Base-by-base conservation (phyloP, 2,329 filamentous ascomycete species). In the Ascochyta viciae-villosae region DNA sequence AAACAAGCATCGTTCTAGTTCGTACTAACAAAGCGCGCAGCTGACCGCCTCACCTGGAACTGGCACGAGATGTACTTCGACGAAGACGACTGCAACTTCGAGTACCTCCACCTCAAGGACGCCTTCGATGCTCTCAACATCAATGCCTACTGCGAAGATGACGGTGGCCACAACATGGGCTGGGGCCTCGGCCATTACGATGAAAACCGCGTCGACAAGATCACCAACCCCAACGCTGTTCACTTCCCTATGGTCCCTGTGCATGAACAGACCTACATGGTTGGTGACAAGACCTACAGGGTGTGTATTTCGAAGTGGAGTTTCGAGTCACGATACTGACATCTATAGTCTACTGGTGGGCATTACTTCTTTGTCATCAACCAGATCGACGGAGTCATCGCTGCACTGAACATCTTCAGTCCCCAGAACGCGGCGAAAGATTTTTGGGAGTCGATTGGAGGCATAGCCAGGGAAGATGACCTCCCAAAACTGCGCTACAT, bases 281-380 rank as follows among this genome's bases (percentile, higher is more conserved):
- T 47, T 15, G 37, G 33, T 3, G 19, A 26, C 1, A 47, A 42
- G 9, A 33, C 19, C 3, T 50, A 50, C 42, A 56, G 38, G 53
- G 47, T 51, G 6, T 12, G 24, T 15, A 39, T 9, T n/a, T 10
- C 5, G 4, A 9, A 27, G 7, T 16, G 2, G n/a, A 6, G 15
- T n/a, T 8, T 6, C 4, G 3, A 8, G 13, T n/a, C n/a, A 26
- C 2, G 0, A n/a, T 27, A 35, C 46, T 56, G 16, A 55, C n/a
- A 19, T 22, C 9, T 39, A 3, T 16, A 67, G 64, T 45, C 50
- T 15, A 67, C 66, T 16, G 55, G 60, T 15, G 64, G 33, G 5
- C 54, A 39, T 29, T 67, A 65, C 16, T 9, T 40, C 1, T 68
- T 68, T 33, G 35, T 50, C 0, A 23, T 66, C 29, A 68, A 68